Percentiles rank a stretch among this genome's conserved stretches.
Conservation (phyloP, 2,329 filamentous ascomycete genomes). For the Penicillium sp. region DNA sequence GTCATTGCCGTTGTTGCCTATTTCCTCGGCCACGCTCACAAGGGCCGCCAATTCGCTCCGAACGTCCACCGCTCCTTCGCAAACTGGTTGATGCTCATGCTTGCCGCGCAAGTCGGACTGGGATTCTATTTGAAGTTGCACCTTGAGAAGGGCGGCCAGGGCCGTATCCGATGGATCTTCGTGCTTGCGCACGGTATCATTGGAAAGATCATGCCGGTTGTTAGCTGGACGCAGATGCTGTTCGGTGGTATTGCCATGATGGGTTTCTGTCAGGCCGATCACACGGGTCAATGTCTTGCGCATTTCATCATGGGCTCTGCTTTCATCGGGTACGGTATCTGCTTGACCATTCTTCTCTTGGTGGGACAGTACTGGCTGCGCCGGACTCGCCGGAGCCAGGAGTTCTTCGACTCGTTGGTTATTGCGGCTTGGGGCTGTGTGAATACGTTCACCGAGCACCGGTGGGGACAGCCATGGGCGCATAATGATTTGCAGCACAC, state of each 20-base stretch:
- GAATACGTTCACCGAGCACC: conserved; percentile 97
- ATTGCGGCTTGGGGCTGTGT: conserved; percentile 95
- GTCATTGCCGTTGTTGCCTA: conserved; percentile 78
- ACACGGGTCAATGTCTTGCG: conserved; percentile 86
- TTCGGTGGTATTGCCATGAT: conserved; percentile 91
- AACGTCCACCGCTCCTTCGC: conserved; percentile 85
- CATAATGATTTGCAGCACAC: conserved; percentile 96
- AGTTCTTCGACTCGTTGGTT: conserved; percentile 91
- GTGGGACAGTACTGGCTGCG: conserved; percentile 87
- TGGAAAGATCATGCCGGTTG: conserved; percentile 82
- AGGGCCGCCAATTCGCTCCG: conserved; percentile 77
- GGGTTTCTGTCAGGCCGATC: conserved; percentile 90
- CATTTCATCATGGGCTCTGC: conserved; percentile 99
- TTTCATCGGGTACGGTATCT: conserved; percentile 89
- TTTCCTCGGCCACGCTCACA: conserved; percentile 87
- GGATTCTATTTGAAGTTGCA: conserved; percentile 89
- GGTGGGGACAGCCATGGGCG: conserved; percentile 87
- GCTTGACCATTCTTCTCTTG: conserved; percentile 80
- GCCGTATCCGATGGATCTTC: conserved; percentile 69
- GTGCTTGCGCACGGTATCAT: conserved; percentile 75
- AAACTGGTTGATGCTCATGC: conserved; percentile 73
- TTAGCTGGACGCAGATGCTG: conserved; percentile 90
- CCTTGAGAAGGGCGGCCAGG: conserved; percentile 79
- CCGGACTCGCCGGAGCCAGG: conserved; percentile 80
- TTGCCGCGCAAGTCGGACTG: conserved; percentile 73